Conservation (phyloP, 768 basidiomycete species). For the Rhodotorula graminis region DNA sequence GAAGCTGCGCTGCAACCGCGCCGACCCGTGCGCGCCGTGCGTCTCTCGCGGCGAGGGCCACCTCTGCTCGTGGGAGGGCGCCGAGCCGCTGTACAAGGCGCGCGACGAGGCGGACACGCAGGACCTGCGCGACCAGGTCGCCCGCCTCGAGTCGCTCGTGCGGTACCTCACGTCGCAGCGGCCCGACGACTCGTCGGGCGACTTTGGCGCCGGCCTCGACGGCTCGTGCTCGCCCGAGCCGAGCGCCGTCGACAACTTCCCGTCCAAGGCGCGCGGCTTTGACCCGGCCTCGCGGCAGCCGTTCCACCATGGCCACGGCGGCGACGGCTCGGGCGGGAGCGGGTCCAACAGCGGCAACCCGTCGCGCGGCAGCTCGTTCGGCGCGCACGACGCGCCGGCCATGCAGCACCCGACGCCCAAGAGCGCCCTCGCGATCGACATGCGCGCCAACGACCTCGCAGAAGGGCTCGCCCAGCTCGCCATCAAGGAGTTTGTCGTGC, state of each 20-base stretch:
- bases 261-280: neutral
- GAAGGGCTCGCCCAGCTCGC: constrained; percentile 34
- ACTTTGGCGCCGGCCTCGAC: neutral
- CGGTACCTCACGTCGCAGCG: constrained; percentile 33
- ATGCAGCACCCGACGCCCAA: neutral
- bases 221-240: neutral
- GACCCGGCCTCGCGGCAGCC: neutral
- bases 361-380: neutral
- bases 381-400: neutral
- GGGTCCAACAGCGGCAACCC: neutral
- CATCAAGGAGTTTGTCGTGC: constrained; percentile 36
- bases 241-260: constrained; percentile 7
- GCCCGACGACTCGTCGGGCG: neutral
- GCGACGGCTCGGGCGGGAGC: too few relatives aligned
- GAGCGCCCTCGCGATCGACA: constrained; percentile 16
- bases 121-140: constrained; percentile 28
- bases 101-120: constrained; percentile 25
- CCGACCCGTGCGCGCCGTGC: constrained; percentile 30
- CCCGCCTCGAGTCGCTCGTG: constrained; percentile 35
- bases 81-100: constrained; percentile 26
- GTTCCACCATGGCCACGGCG: neutral
- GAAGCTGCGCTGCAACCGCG: constrained; percentile 29
- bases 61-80: constrained; percentile 26
- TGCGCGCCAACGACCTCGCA: constrained; percentile 33
- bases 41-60: constrained; percentile 2